Percentiles rank a stretch among this genome's conserved stretches.
Conservation (phyloP, 2,329 filamentous ascomycete species). For the Trichothecium sympodiale region DNA sequence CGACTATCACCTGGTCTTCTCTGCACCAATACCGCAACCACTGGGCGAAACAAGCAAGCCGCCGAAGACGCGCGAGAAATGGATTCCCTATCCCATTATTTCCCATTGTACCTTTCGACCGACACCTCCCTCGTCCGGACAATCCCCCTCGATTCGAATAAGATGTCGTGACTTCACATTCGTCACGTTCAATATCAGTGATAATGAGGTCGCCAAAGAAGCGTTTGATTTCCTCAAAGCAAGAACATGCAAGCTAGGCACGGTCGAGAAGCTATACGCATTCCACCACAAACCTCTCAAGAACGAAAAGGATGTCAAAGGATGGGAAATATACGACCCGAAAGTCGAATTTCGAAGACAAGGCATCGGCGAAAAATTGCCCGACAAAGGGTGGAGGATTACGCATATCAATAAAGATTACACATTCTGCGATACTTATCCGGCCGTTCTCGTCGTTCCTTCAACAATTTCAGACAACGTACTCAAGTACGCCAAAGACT, state of each 20-base stretch:
- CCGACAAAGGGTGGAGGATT: conserved; percentile 75
- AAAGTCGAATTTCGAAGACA: conserved; percentile 77
- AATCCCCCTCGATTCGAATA: conserved; percentile 73
- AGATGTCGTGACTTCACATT: conserved; percentile 91
- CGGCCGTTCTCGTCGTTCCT: conserved; percentile 73
- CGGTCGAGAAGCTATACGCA: conserved; percentile 81
- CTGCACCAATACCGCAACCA: conserved; percentile 26
- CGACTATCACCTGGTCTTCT: conserved; percentile 50
- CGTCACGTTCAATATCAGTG: conserved; percentile 77
- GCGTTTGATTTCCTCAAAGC: conserved; percentile 78
- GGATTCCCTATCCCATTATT: conserved; percentile 93
- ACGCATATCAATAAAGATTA: conserved; percentile 87
- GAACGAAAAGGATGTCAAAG: conserved; percentile 62
- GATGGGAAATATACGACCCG: conserved; percentile 79
- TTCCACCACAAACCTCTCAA: conserved; percentile 72
- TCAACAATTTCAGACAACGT: conserved; percentile 91
- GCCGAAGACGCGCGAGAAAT: conserved; percentile 53
- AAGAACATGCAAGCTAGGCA: conserved; percentile 71
- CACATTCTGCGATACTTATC: conserved; percentile 85
- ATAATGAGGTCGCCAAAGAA: conserved; percentile 65
- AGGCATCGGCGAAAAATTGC: conserved; percentile 73
- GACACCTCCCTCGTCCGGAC: conserved; percentile 54
- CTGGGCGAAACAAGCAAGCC: conserved; percentile 11
- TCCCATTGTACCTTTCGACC: conserved; percentile 68
- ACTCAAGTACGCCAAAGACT: conserved; percentile 82